phyloP scores from a whole-genome alignment of 306 rosid species.

The Fagus sylvatica region DNA sequence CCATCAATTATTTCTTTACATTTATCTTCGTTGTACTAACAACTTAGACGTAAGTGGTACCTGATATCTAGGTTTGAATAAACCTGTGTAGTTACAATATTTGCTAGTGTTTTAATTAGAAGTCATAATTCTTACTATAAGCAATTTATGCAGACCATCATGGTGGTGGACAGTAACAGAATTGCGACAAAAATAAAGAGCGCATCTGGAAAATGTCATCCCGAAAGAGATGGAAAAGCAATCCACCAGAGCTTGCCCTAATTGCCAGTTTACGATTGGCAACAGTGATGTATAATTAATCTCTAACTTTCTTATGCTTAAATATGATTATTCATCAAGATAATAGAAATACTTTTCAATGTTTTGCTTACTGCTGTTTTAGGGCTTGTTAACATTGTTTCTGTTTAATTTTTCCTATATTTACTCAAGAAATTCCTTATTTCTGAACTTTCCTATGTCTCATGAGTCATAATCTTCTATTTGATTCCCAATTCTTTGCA shows the following conservation, averaged over 20 bases:
- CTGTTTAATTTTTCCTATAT: neutral
- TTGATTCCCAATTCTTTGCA: neutral
- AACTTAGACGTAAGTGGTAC: too few relatives aligned
- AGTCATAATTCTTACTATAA: constrained; percentile 9
- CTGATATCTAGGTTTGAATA: too few relatives aligned
- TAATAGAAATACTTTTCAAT: neutral
- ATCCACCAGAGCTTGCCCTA: constrained; percentile 78
- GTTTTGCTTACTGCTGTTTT: neutral
- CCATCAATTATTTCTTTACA: neutral
- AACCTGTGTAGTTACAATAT: constrained; percentile 1
- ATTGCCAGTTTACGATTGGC: constrained; percentile 65
- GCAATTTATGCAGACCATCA: constrained; percentile 52
- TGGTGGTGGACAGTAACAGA: constrained; percentile 84
- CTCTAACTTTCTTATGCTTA: neutral
- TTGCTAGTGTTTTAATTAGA: neutral
- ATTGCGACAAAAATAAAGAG: constrained; percentile 85
- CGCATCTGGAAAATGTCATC: constrained; percentile 58
- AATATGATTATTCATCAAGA: neutral
- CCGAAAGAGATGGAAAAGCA: constrained; percentile 64
- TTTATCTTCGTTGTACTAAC: neutral
- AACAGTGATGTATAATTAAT: constrained; percentile 77
- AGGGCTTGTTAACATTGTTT: neutral
- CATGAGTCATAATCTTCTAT: neutral
- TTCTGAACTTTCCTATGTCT: neutral
- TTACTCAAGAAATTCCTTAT: too few relatives aligned